Conservation (phyloP, 2,329 filamentous ascomycete genomes). For the Alternaria angustiovoidea region DNA sequence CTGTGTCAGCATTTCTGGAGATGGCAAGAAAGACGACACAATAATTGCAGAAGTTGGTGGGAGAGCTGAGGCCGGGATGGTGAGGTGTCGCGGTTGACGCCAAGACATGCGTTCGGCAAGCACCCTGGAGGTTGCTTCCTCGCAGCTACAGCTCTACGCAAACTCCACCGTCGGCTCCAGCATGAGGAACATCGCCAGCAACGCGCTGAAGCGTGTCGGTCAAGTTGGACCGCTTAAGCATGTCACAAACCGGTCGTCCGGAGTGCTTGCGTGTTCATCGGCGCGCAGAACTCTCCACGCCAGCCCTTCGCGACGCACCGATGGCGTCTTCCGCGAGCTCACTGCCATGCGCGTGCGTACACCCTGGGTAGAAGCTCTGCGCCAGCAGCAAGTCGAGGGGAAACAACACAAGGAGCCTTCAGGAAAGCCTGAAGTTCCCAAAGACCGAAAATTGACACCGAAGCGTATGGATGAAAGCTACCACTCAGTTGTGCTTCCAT, state of each 20-base stretch:
- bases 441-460: slow-evolving; percentile 66
- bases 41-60: slow-evolving; percentile 5
- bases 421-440: slow-evolving; percentile 46
- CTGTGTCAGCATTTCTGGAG: slow-evolving; percentile 3
- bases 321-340: slow-evolving; percentile 68
- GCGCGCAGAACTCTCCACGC: slow-evolving; percentile 33
- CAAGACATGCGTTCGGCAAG: slow-evolving; percentile 31
- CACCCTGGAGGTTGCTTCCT: slow-evolving; percentile 30
- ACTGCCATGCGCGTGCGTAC: slow-evolving; percentile 59
- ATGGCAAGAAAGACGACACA: slow-evolving; percentile 4
- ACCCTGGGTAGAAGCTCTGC: slow-evolving; percentile 74
- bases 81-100: slow-evolving; percentile 13
- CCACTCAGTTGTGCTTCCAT: slow-evolving; percentile 72
- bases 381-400: slow-evolving; percentile 57
- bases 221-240: slow-evolving; percentile 14
- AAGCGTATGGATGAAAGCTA: slow-evolving; percentile 77
- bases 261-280: not conserved
- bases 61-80: not conserved
- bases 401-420: slow-evolving; percentile 41
- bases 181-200: slow-evolving; percentile 34
- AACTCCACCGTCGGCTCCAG: slow-evolving; percentile 16
- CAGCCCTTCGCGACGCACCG: slow-evolving; percentile 50
- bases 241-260: not conserved
- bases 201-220: slow-evolving; percentile 29
- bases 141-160: slow-evolving; percentile 12